Base-by-base conservation (phyloP, 2,329 filamentous ascomycete species). In the Didymella lethalis region DNA sequence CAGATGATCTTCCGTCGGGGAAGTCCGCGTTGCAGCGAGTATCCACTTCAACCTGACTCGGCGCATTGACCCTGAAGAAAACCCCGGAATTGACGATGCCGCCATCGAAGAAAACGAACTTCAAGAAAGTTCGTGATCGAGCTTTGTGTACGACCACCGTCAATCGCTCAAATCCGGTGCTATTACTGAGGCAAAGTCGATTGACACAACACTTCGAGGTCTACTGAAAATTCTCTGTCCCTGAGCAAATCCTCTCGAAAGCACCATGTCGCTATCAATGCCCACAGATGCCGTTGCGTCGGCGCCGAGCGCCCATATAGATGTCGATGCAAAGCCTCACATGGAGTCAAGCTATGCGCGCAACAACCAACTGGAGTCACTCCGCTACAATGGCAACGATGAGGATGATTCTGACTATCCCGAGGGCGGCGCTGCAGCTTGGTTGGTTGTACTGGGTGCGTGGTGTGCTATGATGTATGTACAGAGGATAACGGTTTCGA, bases 371-470 rank as follows among this genome's bases (percentile, higher is more conserved):
- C 3, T 51, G 29, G 54, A 58, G 34, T 47, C 54, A n/a, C n/a
- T 58, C 3, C 59, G 43, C 7, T 41, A 50, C 23, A 34, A 51
- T 26, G 43, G 20, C 12, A 29, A 45, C 20, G 54, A 61, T 5
- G 54, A 54, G 11, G 54, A 58, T 1, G 54, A 58, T 0, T 26
- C 36, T 12, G 44, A 56, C 1, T 61, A 69, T 57, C 79, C 80
- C 0, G 80, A 82, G 58, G 79, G 80, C 16, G 79, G 79, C 0
- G 57, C 72, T 2, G 59, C 66, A 40, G 79, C 80, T 32, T 82
- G 80, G 78, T 71, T 78, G 0, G 78, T 81, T 1, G 80, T 81
- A 0, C 59, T 77, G 2, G 80, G 79, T 6, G 73, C 78, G 16
- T 80, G 75, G 67, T 78, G 74, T 65, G 70, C 72, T 26, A 77